Conservation (phyloP, 257 asterid genomes). For the Petrea volubilis region DNA sequence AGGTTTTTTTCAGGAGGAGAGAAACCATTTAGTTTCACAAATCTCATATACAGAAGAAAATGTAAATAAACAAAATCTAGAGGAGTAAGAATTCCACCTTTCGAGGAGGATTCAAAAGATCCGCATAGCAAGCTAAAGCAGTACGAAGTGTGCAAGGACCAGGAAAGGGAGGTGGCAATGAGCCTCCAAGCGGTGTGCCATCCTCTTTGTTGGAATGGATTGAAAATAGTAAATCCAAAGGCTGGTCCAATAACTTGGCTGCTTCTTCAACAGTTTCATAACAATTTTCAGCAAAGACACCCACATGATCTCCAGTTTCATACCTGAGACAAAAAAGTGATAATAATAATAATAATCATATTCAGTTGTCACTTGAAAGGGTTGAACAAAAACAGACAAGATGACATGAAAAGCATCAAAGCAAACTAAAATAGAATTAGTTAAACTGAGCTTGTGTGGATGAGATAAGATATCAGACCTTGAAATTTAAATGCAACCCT, state of each 20-base stretch:
- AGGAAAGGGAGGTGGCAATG: slow-evolving; percentile 73
- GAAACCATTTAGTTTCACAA: background rate
- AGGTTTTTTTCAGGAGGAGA: background rate
- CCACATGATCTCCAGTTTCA: slow-evolving; percentile 85
- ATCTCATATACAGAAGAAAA: slow-evolving; percentile 11
- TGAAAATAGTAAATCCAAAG: slow-evolving; percentile 59
- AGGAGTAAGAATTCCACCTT: slow-evolving; percentile 38
- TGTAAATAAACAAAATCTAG: background rate
- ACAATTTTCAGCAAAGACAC: slow-evolving; percentile 68
- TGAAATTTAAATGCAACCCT: background rate
- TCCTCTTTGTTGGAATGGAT: slow-evolving; percentile 67
- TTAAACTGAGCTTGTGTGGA: background rate
- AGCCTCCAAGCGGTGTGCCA: slow-evolving; percentile 63
- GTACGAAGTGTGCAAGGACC: slow-evolving; percentile 72
- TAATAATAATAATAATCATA: background rate
- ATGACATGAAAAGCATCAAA: background rate
- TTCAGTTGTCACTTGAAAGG: background rate
- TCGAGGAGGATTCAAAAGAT: slow-evolving; percentile 71
- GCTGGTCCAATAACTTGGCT: slow-evolving; percentile 53
- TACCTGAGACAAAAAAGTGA: slow-evolving; percentile 45
- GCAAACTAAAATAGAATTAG: background rate
- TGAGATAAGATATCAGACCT: background rate
- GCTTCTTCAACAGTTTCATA: slow-evolving; percentile 71
- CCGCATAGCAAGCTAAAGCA: slow-evolving; percentile 70
- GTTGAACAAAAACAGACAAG: background rate